Conservation (phyloP, 2,329 filamentous ascomycete genomes). For the Botrytis squamosa region DNA sequence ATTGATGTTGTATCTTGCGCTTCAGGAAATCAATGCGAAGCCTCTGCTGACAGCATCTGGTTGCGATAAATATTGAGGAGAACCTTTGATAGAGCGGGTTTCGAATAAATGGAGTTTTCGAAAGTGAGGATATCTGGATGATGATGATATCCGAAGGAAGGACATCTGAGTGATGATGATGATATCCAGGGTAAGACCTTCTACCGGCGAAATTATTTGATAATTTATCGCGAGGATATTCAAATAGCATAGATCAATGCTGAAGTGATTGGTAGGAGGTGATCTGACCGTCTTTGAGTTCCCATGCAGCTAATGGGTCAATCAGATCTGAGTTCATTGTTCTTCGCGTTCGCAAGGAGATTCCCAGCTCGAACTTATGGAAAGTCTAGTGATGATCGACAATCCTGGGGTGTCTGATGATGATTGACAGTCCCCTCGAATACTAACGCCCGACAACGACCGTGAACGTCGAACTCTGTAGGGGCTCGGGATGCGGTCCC, state of each 20-base stretch:
- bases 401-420: too few relatives aligned
- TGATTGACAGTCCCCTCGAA: neutral
- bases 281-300: neutral
- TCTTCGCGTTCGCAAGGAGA: neutral
- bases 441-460: conserved; percentile 2
- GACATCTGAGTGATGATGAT: neutral
- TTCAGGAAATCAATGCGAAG: fast-evolving
- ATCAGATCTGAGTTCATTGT: conserved; percentile 4
- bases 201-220: neutral
- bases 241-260: neutral
- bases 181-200: neutral
- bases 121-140: neutral
- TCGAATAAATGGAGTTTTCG: neutral
- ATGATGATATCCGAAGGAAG: neutral
- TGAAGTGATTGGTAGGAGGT: neutral
- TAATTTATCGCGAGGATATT: neutral
- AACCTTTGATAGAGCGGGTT: neutral
- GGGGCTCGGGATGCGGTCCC: conserved; percentile 2
- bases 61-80: neutral
- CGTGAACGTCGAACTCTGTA: neutral
- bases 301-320: conserved; percentile 4
- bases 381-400: neutral
- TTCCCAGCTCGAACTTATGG: conserved; percentile 1
- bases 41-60: neutral
- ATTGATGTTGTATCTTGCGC: neutral